Percentiles rank a stretch among this genome's conserved stretches.
Evolutionary conservation across 352 stramenopile species (phyloP).

Genomic region (Pythium utonaiense): DNA sequence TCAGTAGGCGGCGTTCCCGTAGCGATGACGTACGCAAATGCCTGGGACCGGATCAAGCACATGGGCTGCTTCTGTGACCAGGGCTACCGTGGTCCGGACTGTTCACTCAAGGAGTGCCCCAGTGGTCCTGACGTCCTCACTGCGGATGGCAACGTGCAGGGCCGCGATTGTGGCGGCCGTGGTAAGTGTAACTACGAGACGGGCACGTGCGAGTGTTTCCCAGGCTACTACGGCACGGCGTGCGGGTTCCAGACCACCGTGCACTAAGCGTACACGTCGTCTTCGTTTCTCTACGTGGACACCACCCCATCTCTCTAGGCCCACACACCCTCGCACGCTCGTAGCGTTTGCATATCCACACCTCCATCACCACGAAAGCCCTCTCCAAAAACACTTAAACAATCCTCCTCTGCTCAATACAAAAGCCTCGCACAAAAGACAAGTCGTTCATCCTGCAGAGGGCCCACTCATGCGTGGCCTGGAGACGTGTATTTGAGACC

Average conservation of each 20-base stretch:
- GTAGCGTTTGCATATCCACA: neutral
- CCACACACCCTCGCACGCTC: neutral
- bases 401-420: neutral
- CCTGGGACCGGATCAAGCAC: slow-evolving; percentile 92
- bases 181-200: slow-evolving; percentile 94
- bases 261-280: slow-evolving; percentile 63
- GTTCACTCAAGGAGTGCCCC: slow-evolving; percentile 94
- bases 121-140: slow-evolving; percentile 89
- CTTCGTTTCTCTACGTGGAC: neutral
- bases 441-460: neutral
- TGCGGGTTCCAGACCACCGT: slow-evolving; percentile 86
- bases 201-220: slow-evolving; percentile 93
- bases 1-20: no score
- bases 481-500: neutral
- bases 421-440: neutral
- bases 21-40: slow-evolving; percentile 39
- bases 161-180: slow-evolving; percentile 89
- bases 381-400: neutral
- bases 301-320: neutral
- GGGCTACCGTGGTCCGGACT: slow-evolving; percentile 94
- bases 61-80: slow-evolving; percentile 94
- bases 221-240: slow-evolving; percentile 92
- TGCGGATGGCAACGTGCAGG: slow-evolving; percentile 71
- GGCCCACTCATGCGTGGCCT: neutral
- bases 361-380: neutral